Base-by-base conservation (phyloP, 352 stramenopile species). In the Thalassiosira livingstoniorum region DNA sequence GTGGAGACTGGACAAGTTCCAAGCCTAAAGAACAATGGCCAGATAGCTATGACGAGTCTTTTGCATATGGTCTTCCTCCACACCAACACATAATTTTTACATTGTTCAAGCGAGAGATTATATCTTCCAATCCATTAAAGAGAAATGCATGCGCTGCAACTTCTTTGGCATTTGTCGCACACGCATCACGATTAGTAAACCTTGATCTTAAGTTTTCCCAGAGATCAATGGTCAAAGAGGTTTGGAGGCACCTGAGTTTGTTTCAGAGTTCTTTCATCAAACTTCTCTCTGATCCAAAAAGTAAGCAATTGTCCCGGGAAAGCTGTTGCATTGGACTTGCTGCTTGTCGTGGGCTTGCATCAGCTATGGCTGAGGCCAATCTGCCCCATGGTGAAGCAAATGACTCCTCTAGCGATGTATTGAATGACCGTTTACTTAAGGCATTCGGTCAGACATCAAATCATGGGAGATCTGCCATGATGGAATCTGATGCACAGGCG, bases 391-490 rank as follows among this genome's bases (percentile, higher is more conserved):
- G 61, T 27, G 25, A 57, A 53, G 21, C 21, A 21, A 18, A 29
- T 66, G 78, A 45, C 68, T 29, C 72, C 65, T 54, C 37, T 35
- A 51, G 53, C 29, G 75, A 87, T 21, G 77, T 73, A 13, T 67
- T 94, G 7, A 92, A 92, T 76, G 62, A 77, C 18, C 61, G 57
- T 18, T 70, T 95, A 27, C 70, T 95, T 0, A 75, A 85, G 39
- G 85, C 89, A 27, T 95, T 95, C 81, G 89, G 91, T 27, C 81
- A 92, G 79, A 91, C 91, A 45, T 90, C 86, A 31, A 95, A 91
- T 66, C 86, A 91, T 75, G 86, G 87, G 29, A 79, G 83, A 25
- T 91, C 80, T 67, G 86, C 84, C 67, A 90, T 92, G 84, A 83
- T 90, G 53, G 91, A 95, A 73, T 90, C 78, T 37, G 35, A 70